Evolutionary conservation across 1,139 yeast species (phyloP), one percentile per base, ranked within the genome.

Genomic region (Blastobotrys illinoisensis): DNA sequence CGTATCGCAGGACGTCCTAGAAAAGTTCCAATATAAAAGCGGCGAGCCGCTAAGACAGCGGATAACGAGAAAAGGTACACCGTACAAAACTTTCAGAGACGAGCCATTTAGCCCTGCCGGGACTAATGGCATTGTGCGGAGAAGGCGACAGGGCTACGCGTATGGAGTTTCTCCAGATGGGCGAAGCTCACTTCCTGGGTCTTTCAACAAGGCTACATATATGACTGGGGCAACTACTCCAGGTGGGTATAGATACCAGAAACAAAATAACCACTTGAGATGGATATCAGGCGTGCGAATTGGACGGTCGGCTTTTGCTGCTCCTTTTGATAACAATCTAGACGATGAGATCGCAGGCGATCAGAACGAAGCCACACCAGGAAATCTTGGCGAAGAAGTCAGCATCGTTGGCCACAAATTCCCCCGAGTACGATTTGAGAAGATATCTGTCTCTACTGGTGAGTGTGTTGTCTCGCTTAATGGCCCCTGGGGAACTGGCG

Each of bases 211-310:
- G 16, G 40, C 40, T n/a, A 32, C 40, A 13, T 32, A 32, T 32
- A 32, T 32, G 40, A 32, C 40, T 13, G 40, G 40, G 5, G 40
- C 40, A 32, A 11, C 40, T 13, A 32, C 40, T 11, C 40, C 40
- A 13, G 40, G 40, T n/a, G 40, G 40, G 14, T 32, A 32, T 32
- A 32, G 40, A n/a, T 32, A 14, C 2, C 43, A 24, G 2, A 43
- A 16, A 4, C 64, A 80, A 56, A 70, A 81, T 44, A 84, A 84
- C 60, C 97, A 91, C 66, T 74, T 93, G 57, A 84, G 86, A 61
- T 93, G 99, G 99, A 85, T 93, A 46, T 85, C 97, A 0, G 98
- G 98, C 49, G 96, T 93, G 5, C 76, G 93, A 54, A 82, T 80
- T 72, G 95, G 95, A 0, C 75, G 80, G 50, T 71, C 79, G 2